Conservation (phyloP, 371 early-diverging fungal genomes). For the Mortierella sp. region DNA sequence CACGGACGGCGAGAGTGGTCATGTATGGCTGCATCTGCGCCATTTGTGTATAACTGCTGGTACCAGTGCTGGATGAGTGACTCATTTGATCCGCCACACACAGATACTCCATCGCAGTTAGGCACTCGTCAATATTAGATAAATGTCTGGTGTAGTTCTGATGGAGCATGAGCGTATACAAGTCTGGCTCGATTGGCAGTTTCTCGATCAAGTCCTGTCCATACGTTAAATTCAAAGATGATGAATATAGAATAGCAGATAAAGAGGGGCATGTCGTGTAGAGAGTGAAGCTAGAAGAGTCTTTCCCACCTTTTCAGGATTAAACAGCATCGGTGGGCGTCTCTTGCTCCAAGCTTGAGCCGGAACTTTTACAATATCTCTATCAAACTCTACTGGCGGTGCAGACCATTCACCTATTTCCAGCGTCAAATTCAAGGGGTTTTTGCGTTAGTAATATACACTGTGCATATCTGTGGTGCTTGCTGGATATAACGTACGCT, state of each 20-base stretch:
- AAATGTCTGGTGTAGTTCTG: slow-evolving; percentile 59
- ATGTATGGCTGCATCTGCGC: slow-evolving; percentile 48
- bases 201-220: slow-evolving; percentile 59
- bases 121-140: slow-evolving; percentile 29
- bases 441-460: too few relatives aligned
- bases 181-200: slow-evolving; percentile 57
- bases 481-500: slow-evolving; percentile 56
- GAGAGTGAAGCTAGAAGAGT: too few relatives aligned
- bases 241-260: too few relatives aligned
- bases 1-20: slow-evolving; percentile 37
- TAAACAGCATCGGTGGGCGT: slow-evolving; percentile 55
- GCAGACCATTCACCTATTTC: slow-evolving; percentile 31
- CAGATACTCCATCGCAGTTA: slow-evolving; percentile 36
- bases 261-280: too few relatives aligned
- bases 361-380: slow-evolving; percentile 41
- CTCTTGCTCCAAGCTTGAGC: slow-evolving; percentile 29
- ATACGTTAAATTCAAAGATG: background rate
- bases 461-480: too few relatives aligned
- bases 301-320: slow-evolving; percentile 64
- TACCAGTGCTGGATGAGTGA: background rate
- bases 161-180: slow-evolving; percentile 59
- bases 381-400: slow-evolving; percentile 24
- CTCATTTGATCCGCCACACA: slow-evolving; percentile 37
- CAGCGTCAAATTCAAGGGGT: too few relatives aligned
- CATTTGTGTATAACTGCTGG: slow-evolving; percentile 22